These are phyloP conservation scores for Ophiostoma quercus DNA, from an alignment of 2,329 filamentous ascomycete species.

Conservation along the genomic window DNA sequence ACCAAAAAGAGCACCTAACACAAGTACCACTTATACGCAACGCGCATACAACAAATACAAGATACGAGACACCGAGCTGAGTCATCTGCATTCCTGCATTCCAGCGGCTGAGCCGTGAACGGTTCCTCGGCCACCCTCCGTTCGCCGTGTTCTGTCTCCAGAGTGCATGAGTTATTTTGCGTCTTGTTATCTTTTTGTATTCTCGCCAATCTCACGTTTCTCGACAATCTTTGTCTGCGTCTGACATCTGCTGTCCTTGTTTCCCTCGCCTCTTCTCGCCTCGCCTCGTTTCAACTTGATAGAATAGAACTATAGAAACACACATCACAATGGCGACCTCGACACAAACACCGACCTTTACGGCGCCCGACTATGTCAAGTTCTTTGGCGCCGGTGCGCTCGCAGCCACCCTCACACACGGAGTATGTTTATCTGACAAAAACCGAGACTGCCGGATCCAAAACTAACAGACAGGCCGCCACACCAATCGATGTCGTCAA, in stretches of 20 bases:
- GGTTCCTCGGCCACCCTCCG: not conserved
- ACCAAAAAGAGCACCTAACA: not conserved
- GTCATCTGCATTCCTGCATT: slow-evolving; percentile 10
- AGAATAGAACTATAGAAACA: not conserved
- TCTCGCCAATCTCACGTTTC: not conserved
- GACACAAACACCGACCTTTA: slow-evolving; percentile 38
- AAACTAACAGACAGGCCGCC: slow-evolving; percentile 38
- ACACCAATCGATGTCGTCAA: slow-evolving; percentile 68
- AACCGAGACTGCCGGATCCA: no score
- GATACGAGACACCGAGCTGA: not conserved
- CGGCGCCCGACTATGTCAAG: slow-evolving; percentile 44
- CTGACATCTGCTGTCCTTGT: not conserved
- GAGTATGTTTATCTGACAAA: slow-evolving; percentile 36
- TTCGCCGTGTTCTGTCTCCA: not conserved
- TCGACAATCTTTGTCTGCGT: not conserved
- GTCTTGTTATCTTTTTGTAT: not conserved
- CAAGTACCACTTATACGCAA: not conserved
- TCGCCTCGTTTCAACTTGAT: not conserved
- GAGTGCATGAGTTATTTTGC: slow-evolving; percentile 17
- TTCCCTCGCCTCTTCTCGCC: not conserved
- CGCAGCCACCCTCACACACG: slow-evolving; percentile 49
- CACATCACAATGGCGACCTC: slow-evolving; percentile 15
- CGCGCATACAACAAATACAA: not conserved
- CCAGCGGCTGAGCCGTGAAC: slow-evolving; percentile 4
- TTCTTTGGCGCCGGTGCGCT: slow-evolving; percentile 51